Evolutionary conservation across 1,284 basidiomycete genomes (phyloP), one percentile per base, ranked within the genome.

Genomic region (Gomphus sp.): DNA sequence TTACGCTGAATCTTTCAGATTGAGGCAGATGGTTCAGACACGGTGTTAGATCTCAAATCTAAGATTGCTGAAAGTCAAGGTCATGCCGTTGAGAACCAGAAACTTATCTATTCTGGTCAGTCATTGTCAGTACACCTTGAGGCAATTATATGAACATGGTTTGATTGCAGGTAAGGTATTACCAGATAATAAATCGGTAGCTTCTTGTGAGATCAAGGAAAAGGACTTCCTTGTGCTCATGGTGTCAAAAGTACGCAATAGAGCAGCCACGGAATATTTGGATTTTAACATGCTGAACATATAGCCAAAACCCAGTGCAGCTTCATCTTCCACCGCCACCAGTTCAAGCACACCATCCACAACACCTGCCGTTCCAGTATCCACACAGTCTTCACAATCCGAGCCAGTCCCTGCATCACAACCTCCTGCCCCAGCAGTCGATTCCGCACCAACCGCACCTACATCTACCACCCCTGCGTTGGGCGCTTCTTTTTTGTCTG

Each of bases 171-270:
- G 96, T 62, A 97, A 98, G 78, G 90, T 99, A 53, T 80, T 99
- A 44, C 73, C 83, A 18, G 94, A 99, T 73, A 83, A 87, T 61
- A 94, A 94, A 78, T 89, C 88, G 1, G 81, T 99, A 44, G 90
- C 84, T 64, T 88, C 88, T 60, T 91, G 89, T 69, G 87, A 89
- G 62, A 91, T 99, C 78, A 96, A 98, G 76, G 96, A 99, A 75
- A 99, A 98, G 77, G 96, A 98, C 72, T 99, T 99, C 76, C 78
- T 99, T 61, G 97, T 99, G 18, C 83, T 99, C 52, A 99, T 99
- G 96, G 91, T 98, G 50, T 86, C 93, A 58, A 99, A 98, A 84
- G 93, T 94, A 64, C 62, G 75, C 69, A 28, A 11, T 50, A 47
- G 47, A 5, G 33, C 22, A 34, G 10, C 45, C 55, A 49, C 36